These are phyloP conservation scores for Candida incommunis DNA, from an alignment of 805 yeast species.

Conservation along the genomic window DNA sequence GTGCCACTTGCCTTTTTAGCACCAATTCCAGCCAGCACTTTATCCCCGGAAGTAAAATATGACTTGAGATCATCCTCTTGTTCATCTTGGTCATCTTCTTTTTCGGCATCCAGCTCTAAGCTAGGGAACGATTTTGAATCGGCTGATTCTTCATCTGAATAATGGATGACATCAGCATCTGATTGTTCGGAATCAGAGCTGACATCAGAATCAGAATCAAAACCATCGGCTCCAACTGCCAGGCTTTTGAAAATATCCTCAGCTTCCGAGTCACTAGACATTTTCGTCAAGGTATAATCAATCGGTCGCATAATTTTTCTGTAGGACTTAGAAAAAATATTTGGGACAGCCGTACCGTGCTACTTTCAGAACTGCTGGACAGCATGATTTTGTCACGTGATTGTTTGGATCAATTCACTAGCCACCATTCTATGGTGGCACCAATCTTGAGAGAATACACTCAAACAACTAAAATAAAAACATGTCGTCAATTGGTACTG, in stretches of 20 bases:
- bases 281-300: not conserved
- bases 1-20: constrained; percentile 37
- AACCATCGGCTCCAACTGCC: not conserved
- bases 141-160: not conserved
- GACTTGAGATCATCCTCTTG: constrained; percentile 9
- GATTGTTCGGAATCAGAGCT: constrained; percentile 4
- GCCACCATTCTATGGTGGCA: too few relatives aligned
- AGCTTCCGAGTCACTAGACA: constrained; percentile 4
- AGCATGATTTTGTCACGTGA: too few relatives aligned
- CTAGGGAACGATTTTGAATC: constrained; percentile 20
- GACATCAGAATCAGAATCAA: constrained; percentile 9
- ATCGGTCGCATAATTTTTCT: not conserved
- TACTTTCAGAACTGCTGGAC: too few relatives aligned
- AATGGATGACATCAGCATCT: not conserved
- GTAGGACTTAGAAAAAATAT: not conserved
- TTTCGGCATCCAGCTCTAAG: constrained; percentile 30
- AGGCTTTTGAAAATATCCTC: constrained; percentile 3
- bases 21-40: constrained; percentile 8
- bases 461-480: constrained; percentile 1
- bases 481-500: constrained; percentile 93
- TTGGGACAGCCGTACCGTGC: not conserved
- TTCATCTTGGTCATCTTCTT: constrained; percentile 16
- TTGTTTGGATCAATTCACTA: too few relatives aligned
- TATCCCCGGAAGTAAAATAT: constrained; percentile 7
- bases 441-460: too few relatives aligned